Base-by-base conservation (phyloP, 768 basidiomycete species). In the Russula sp. region DNA sequence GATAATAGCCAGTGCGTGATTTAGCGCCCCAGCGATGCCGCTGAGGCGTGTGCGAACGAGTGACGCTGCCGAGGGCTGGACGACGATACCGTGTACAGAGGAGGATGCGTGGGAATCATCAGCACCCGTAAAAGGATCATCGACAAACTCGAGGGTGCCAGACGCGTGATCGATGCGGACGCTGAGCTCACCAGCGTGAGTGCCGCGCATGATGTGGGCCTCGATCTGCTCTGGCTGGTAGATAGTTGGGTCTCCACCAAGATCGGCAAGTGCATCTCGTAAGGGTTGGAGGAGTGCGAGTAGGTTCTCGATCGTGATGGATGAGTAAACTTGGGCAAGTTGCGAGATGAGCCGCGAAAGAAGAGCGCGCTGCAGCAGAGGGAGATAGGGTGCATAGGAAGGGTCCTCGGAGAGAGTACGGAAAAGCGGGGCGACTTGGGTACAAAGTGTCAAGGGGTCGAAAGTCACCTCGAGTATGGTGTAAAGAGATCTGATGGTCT, bases 141-240 rank as follows among this genome's bases (percentile, higher is more conserved):
- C 89, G 50, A 87, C 80, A 70, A 98, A 99, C 6, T 84, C 80
- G 74, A 98, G 86, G 63, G 85, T 86, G 18, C 92, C 90, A 3
- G 82, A 83, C 35, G 88, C 86, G 73, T 99, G 96, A 74, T 98
- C 93, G 50, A 98, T 84, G 16, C 86, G 85, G 66, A 97, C 87
- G 68, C 77, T 81, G 54, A 98, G 82, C 73, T 97, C 94, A 44
- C 92, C 91, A 8, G 88, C 84, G 52, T 88, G 84, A 49, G 92
- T 91, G 62, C 93, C 92, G 40, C 88, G 87, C 90, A 97, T 96
- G 66, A 98, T 77, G 75, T 96, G 98, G 4, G 89, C 88, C 75
- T 98, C 94, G 66, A 88, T 79, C 72, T 88, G 86, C 64, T 88
- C 85, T n/a, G 84, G 82, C 63, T 88, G 85, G 74, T 85, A 89